These are phyloP conservation scores for Chenopodium formosanum DNA, from an alignment of 148 eudicot species.

Conservation along the genomic window DNA sequence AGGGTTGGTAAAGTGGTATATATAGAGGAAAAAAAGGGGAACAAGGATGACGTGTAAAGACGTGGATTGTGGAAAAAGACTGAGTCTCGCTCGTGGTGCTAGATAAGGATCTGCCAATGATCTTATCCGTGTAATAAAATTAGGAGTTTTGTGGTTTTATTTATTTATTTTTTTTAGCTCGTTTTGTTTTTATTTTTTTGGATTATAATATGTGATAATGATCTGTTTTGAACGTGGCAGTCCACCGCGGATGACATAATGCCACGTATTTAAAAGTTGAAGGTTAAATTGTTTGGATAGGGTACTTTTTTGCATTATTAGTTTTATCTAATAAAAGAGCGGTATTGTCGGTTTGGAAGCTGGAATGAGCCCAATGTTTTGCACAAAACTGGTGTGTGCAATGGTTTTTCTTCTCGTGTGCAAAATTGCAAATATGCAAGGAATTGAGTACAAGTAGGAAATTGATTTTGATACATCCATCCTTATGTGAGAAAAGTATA, in stretches of 20 bases:
- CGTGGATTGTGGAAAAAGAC: neutral
- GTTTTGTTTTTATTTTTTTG: neutral
- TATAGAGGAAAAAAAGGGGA: neutral
- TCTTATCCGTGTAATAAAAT: neutral
- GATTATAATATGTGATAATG: neutral
- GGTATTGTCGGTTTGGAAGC: no score
- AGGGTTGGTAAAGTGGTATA: neutral
- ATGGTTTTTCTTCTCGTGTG: no score
- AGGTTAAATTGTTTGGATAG: neutral
- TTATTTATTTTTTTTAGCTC: neutral
- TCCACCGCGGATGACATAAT: neutral
- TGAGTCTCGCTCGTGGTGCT: neutral
- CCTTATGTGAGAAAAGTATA: no score
- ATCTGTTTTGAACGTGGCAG: neutral
- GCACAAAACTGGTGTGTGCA: no score
- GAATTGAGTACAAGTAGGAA: no score
- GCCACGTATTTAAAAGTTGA: neutral
- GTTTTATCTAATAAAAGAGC: neutral
- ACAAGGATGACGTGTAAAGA: neutral
- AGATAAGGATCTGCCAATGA: conserved; percentile 1
- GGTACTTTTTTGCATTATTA: neutral
- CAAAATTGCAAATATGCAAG: no score
- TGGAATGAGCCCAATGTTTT: no score
- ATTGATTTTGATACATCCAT: no score
- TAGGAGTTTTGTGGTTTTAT: neutral